phyloP scores from a whole-genome alignment of 768 basidiomycete species.

The Lactarius tabidus region DNA sequence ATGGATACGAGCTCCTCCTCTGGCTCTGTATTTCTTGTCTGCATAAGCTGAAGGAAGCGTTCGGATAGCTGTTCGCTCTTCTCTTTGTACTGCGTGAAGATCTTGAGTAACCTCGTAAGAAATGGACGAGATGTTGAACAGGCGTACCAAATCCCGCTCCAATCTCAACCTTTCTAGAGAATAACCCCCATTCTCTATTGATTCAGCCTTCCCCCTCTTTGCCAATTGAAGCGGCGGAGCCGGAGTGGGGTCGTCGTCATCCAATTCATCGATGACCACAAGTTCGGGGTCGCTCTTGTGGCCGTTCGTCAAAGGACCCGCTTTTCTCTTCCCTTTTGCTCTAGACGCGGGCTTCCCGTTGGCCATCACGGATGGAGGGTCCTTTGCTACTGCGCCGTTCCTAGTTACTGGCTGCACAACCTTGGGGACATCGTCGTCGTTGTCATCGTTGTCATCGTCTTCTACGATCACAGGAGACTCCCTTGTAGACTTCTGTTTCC shows the following conservation, averaged over 20 bases:
- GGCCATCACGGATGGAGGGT: conserved; percentile 1
- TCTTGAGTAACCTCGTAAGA: background rate
- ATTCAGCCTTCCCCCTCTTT: conserved; percentile 9
- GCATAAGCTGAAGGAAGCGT: conserved; percentile 57
- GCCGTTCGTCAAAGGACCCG: conserved; percentile 29
- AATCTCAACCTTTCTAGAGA: conserved; percentile 25
- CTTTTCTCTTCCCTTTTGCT: conserved; percentile 37
- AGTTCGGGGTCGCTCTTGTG: background rate
- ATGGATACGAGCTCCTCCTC: conserved; percentile 51
- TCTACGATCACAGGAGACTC: conserved; percentile 20
- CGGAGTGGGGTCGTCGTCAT: conserved; percentile 20
- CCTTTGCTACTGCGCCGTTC: conserved; percentile 24
- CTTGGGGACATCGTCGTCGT: conserved; percentile 25
- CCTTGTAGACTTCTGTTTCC: conserved; percentile 18
- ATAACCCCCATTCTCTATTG: background rate
- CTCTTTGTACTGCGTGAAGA: conserved; percentile 15
- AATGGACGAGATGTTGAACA: background rate
- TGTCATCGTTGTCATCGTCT: conserved; percentile 25
- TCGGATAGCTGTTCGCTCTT: conserved; percentile 39
- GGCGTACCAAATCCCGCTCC: conserved; percentile 30
- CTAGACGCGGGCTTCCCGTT: conserved; percentile 33
- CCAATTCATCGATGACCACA: conserved; percentile 17
- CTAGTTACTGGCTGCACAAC: conserved; percentile 22
- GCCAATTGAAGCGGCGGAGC: conserved; percentile 18
- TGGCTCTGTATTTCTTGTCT: conserved; percentile 59